A percentile compares a stretch with the other conserved stretches of the same genome.
These are phyloP conservation scores for Penicillium aurantiogriseum DNA, from an alignment of 2,329 filamentous ascomycete species.

Conservation along the genomic window DNA sequence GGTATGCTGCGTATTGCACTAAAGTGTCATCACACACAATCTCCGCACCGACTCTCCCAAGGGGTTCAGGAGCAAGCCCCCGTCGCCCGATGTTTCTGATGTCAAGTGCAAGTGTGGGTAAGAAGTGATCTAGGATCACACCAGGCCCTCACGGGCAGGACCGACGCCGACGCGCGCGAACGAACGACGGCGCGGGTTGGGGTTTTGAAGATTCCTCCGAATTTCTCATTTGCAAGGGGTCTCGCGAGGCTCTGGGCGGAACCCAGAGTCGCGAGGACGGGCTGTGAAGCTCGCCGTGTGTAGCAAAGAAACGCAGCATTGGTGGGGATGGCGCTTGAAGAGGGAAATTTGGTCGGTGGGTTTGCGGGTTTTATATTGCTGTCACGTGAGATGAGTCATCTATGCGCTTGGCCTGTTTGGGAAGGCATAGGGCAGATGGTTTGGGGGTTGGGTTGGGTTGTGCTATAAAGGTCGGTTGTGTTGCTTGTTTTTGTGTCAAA, in stretches of 20 bases:
- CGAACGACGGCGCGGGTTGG: constrained; percentile 43
- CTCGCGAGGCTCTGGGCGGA: constrained; percentile 10
- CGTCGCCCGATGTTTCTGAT: constrained; percentile 83
- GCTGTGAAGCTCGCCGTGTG: constrained; percentile 55
- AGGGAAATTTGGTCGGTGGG: constrained; percentile 17
- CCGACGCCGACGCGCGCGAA: constrained; percentile 29
- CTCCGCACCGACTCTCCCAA: constrained; percentile 93
- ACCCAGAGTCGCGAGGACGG: constrained; percentile 25
- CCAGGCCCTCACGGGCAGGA: constrained; percentile 82
- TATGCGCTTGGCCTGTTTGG: constrained; percentile 5
- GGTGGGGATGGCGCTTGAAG: constrained; percentile 75
- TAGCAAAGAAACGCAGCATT: constrained; percentile 97
- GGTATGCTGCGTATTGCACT: constrained; percentile 94
- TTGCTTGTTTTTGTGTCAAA: not conserved
- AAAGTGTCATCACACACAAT: constrained; percentile 84
- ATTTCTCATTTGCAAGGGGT: constrained; percentile 85
- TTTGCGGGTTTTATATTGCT: constrained; percentile 11
- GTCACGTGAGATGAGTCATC: constrained; percentile 16
- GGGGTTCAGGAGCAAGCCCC: constrained; percentile 51
- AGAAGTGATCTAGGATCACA: constrained; percentile 56
- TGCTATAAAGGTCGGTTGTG: not conserved
- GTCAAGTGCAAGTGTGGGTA: constrained; percentile 73
- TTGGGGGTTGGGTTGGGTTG: not conserved
- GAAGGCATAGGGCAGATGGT: constrained; percentile 1
- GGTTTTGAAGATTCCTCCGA: constrained; percentile 91